phyloP scores from a whole-genome alignment of 1,139 yeast species.

The Blastobotrys raffinosifermentans region DNA sequence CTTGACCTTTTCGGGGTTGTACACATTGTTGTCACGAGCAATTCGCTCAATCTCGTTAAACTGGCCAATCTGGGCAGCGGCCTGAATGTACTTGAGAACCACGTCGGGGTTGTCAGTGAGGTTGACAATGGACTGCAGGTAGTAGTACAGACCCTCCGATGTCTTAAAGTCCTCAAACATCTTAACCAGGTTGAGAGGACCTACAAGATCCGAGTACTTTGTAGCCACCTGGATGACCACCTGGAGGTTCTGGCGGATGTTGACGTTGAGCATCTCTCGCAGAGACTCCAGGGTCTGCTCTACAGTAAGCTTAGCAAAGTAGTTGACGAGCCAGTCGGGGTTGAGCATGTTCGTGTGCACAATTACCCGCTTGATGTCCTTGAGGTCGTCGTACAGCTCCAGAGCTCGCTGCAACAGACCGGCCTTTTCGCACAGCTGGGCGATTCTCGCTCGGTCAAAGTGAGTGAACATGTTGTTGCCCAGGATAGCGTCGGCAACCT shows the following conservation, averaged over 20 bases:
- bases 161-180: conserved; percentile 91
- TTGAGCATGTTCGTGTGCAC: conserved; percentile 83
- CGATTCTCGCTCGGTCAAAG: conserved; percentile 90
- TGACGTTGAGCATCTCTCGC: conserved; percentile 75
- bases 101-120: conserved; percentile 92
- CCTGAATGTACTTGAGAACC: conserved; percentile 90
- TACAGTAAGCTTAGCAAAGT: conserved; percentile 90
- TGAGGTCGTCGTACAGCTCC: conserved; percentile 90
- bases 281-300: conserved; percentile 89
- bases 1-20: conserved; percentile 95
- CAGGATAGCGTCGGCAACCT: conserved; percentile 97
- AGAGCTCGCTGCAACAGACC: conserved; percentile 92
- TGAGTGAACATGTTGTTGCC: conserved; percentile 96
- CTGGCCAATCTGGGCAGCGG: conserved; percentile 89
- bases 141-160: conserved; percentile 89
- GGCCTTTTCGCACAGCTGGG: conserved; percentile 87
- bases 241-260: conserved; percentile 84
- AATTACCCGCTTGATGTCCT: conserved; percentile 91
- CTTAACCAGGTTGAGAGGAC: conserved; percentile 77
- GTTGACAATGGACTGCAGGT: conserved; percentile 87
- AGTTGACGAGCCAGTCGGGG: conserved; percentile 87
- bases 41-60: conserved; percentile 91
- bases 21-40: conserved; percentile 88
- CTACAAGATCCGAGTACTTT: conserved; percentile 89
- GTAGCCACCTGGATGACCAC: conserved; percentile 95